Conservation (phyloP, 2,329 filamentous ascomycete species). For the Aspergillus spinulosporus region DNA sequence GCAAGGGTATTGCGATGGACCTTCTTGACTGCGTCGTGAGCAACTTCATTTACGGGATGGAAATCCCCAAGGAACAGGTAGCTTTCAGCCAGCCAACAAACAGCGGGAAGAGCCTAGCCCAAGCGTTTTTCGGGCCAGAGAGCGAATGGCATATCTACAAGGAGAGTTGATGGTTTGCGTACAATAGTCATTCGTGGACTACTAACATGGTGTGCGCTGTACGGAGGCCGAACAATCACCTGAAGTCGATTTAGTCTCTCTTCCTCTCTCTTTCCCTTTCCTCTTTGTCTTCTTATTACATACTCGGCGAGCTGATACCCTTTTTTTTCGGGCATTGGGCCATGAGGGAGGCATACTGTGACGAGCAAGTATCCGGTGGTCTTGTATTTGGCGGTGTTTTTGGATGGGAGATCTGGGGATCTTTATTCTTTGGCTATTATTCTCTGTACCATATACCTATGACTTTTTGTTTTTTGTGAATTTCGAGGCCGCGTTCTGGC, state of each 20-base stretch:
- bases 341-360: conserved; percentile 21
- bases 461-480: conserved; percentile 11
- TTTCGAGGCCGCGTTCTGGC: conserved; percentile 10
- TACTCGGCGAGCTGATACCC: conserved; percentile 28
- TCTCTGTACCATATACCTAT: conserved; percentile 23
- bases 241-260: conserved; percentile 8
- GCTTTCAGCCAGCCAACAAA: conserved; percentile 69
- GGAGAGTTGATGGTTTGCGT: conserved; percentile 35
- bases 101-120: conserved; percentile 58
- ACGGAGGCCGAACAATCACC: neutral
- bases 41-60: conserved; percentile 58
- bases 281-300: conserved; percentile 17
- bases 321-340: conserved; percentile 21
- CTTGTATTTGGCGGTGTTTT: conserved; percentile 12
- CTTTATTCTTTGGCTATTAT: conserved; percentile 11
- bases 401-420: conserved; percentile 5
- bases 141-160: conserved; percentile 63
- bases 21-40: conserved; percentile 58
- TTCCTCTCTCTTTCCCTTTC: conserved; percentile 8
- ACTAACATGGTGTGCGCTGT: neutral
- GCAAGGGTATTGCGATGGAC: conserved; percentile 58
- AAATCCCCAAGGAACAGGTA: conserved; percentile 55
- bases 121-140: conserved; percentile 56
- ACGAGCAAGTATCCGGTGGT: conserved; percentile 25
- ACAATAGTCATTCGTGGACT: neutral